These are phyloP conservation scores for Lichenothelia convexa DNA, from an alignment of 495 filamentous ascomycete genomes.

Conservation along the genomic window DNA sequence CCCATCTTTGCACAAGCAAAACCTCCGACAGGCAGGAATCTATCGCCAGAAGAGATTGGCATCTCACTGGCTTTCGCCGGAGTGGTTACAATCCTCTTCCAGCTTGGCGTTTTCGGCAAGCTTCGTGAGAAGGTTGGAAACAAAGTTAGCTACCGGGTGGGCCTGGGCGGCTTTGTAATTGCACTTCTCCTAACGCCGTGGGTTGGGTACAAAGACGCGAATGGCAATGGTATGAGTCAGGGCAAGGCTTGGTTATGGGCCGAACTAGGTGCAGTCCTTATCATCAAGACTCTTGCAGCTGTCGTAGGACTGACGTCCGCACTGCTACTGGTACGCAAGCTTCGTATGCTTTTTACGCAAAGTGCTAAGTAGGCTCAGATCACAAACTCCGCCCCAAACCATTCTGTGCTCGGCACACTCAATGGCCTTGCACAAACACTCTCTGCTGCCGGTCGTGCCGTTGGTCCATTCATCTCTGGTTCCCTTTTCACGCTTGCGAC, in stretches of 20 bases:
- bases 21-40: conserved; percentile 54
- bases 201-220: conserved; percentile 53
- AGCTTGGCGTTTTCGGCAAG: conserved; percentile 62
- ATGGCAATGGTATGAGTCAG: conserved; percentile 26
- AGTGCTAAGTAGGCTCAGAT: conserved; percentile 44
- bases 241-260: conserved; percentile 46
- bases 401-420: conserved; percentile 71
- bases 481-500: conserved; percentile 60
- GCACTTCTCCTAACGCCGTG: conserved; percentile 80
- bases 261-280: conserved; percentile 59
- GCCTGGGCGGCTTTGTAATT: conserved; percentile 64
- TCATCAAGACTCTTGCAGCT: conserved; percentile 75
- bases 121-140: conserved; percentile 73
- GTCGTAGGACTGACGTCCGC: conserved; percentile 81
- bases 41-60: conserved; percentile 67
- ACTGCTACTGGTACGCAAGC: conserved; percentile 54
- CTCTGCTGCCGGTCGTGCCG: conserved; percentile 73
- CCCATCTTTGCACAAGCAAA: conserved; percentile 69
- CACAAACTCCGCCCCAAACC: conserved; percentile 77
- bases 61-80: conserved; percentile 74
- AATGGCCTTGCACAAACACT: conserved; percentile 92
- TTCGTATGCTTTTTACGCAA: background rate
- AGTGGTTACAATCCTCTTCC: conserved; percentile 68
- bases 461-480: conserved; percentile 77
- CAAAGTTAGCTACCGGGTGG: conserved; percentile 57